A percentile compares a stretch with the other conserved stretches of the same genome.
Evolutionary conservation across 2,329 filamentous ascomycete species (phyloP).

Genomic region (Chaetomium sp.): DNA sequence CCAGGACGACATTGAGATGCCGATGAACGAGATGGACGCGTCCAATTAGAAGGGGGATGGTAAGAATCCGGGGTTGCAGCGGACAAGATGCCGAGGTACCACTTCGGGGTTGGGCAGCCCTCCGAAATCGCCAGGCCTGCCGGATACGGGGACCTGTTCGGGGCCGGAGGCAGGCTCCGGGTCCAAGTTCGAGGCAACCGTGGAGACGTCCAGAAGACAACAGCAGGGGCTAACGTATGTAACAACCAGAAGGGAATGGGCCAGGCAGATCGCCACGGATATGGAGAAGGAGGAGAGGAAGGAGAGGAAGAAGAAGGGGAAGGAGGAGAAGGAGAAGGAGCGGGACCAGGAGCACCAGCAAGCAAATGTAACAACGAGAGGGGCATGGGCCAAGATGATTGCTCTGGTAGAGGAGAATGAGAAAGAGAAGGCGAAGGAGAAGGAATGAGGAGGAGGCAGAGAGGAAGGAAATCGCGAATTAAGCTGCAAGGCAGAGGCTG

Average conservation of each 20-base stretch:
- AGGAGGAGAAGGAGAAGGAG: too few relatives aligned
- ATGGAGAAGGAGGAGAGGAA: too few relatives aligned
- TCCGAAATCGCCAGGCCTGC: background rate
- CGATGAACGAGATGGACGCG: conserved; percentile 69
- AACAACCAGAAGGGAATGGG: conserved; percentile 23
- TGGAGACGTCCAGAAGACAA: background rate
- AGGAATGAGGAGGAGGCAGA: background rate
- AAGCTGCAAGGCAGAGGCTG: background rate
- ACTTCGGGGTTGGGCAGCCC: background rate
- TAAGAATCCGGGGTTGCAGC: conserved; percentile 16
- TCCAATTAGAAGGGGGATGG: conserved; percentile 27
- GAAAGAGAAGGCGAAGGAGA: background rate
- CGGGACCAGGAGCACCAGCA: too few relatives aligned
- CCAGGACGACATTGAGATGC: conserved; percentile 73
- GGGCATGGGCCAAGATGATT: background rate
- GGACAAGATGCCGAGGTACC: background rate
- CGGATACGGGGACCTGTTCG: background rate
- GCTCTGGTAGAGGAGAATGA: background rate
- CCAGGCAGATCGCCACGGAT: background rate
- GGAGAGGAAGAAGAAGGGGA: too few relatives aligned
- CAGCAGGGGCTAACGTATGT: conserved; percentile 3
- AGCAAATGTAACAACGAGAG: too few relatives aligned
- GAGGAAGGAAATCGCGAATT: background rate
- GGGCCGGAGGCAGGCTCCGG: background rate
- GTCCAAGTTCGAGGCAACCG: background rate